Percentiles rank a stretch among this genome's conserved stretches.
phyloP scores from a whole-genome alignment of 108 stramenopile genomes.

The Stephanodiscus minutulus region DNA sequence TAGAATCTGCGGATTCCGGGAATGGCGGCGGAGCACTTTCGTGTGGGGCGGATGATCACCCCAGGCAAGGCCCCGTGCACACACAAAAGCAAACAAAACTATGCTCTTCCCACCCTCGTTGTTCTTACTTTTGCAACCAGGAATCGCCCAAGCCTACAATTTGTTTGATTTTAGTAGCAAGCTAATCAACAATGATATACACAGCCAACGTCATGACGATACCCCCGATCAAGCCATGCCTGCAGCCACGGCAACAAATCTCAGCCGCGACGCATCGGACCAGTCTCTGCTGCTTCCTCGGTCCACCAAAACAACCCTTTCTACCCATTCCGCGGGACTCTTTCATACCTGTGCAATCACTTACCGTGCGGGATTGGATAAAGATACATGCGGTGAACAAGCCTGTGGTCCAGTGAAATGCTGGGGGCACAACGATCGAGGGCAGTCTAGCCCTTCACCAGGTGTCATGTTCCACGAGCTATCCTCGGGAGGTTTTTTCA shows the following conservation, averaged over 20 bases:
- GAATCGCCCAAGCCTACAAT: background rate
- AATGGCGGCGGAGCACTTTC: too few relatives aligned
- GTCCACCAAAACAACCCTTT: background rate
- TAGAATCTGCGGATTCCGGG: too few relatives aligned
- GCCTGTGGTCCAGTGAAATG: constrained; percentile 36
- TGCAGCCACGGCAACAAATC: background rate
- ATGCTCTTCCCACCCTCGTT: background rate
- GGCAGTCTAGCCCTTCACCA: constrained; percentile 28
- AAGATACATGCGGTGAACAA: constrained; percentile 18
- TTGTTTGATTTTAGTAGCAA: constrained; percentile 3
- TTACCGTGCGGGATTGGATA: constrained; percentile 14
- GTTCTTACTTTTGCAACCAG: background rate
- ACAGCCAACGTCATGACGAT: background rate
- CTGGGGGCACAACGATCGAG: constrained; percentile 34
- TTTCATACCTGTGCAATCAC: constrained; percentile 42
- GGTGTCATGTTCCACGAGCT: constrained; percentile 36
- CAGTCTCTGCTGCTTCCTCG: background rate
- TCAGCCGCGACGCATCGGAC: background rate
- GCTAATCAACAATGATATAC: background rate
- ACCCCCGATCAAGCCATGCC: background rate
- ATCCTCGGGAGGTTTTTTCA: constrained; percentile 32
- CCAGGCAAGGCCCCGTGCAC: too few relatives aligned
- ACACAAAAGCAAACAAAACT: background rate
- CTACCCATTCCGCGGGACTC: constrained; percentile 20
- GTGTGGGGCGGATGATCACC: too few relatives aligned